phyloP scores from a whole-genome alignment of 2,329 filamentous ascomycete genomes.

The Aureobasidium sp. region DNA sequence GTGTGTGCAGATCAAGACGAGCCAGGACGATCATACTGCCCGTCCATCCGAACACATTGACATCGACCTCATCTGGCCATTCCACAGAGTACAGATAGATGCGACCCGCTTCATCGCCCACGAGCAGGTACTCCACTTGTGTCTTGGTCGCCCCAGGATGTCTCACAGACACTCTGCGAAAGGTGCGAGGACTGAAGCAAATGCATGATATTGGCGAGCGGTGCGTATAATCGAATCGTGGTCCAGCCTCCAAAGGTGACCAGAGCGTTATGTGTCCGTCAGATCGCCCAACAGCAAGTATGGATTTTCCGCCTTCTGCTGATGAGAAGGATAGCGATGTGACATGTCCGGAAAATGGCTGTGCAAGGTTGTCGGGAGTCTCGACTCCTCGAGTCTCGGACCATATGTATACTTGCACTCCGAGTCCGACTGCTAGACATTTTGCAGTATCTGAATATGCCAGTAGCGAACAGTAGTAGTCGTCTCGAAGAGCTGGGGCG shows the following conservation, averaged over 20 bases:
- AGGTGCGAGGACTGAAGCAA: constrained; percentile 64
- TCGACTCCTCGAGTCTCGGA: constrained; percentile 66
- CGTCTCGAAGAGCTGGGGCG: constrained; percentile 80
- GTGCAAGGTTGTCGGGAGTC: constrained; percentile 47
- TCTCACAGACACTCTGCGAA: constrained; percentile 44
- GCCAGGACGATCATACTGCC: constrained; percentile 72
- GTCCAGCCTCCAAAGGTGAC: constrained; percentile 62
- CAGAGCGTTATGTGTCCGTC: constrained; percentile 70
- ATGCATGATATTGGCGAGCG: constrained; percentile 69
- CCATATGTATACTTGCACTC: constrained; percentile 78
- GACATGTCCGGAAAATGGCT: constrained; percentile 52
- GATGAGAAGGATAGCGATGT: constrained; percentile 92
- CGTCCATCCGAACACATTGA: constrained; percentile 66
- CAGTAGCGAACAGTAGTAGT: constrained; percentile 90
- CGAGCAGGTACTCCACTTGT: constrained; percentile 72
- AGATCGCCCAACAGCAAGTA: constrained; percentile 77
- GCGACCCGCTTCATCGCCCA: constrained; percentile 76
- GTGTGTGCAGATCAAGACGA: constrained; percentile 69
- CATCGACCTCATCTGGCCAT: constrained; percentile 57
- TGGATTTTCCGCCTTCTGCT: constrained; percentile 61
- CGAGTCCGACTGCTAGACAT: constrained; percentile 76
- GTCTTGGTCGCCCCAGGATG: constrained; percentile 47
- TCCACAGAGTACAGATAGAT: constrained; percentile 87
- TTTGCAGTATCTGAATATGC: constrained; percentile 72
- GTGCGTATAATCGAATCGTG: constrained; percentile 70